A percentile compares a stretch with the other conserved stretches of the same genome.
Evolutionary conservation across 192 early-diverging fungal species (phyloP).

Genomic region (Powellomyces hirtus): DNA sequence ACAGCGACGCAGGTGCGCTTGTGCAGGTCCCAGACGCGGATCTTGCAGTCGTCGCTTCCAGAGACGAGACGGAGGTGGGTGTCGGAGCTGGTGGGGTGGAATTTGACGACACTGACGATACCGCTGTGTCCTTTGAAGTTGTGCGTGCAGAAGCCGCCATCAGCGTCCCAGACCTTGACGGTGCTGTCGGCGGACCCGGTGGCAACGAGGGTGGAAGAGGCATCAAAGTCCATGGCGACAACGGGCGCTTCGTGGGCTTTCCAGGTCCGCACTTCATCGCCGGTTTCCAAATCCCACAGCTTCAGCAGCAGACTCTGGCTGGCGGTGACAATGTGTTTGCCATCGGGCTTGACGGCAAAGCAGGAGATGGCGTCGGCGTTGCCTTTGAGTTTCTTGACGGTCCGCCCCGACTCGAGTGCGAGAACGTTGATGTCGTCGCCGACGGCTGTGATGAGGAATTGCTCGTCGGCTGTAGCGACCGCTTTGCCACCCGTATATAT

Average conservation of each 20-base stretch:
- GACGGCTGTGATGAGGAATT: slow-evolving; percentile 70
- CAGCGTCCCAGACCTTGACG: slow-evolving; percentile 95
- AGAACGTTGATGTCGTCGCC: slow-evolving; percentile 81
- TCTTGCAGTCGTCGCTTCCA: slow-evolving; percentile 88
- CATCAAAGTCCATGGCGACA: slow-evolving; percentile 87
- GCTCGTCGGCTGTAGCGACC: slow-evolving; percentile 63
- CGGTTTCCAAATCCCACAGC: slow-evolving; percentile 73
- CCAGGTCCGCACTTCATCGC: slow-evolving; percentile 59
- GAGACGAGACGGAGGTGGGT: slow-evolving; percentile 64
- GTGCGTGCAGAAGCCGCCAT: slow-evolving; percentile 89
- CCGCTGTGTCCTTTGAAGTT: slow-evolving; percentile 92
- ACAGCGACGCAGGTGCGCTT: slow-evolving; percentile 67
- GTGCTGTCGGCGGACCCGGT: slow-evolving; percentile 95
- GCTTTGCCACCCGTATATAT: slow-evolving; percentile 91
- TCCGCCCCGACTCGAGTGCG: slow-evolving; percentile 65
- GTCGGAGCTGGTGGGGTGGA: slow-evolving; percentile 57
- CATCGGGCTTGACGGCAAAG: slow-evolving; percentile 80
- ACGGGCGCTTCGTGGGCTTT: slow-evolving; percentile 93
- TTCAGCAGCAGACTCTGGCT: slow-evolving; percentile 75
- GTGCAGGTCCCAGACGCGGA: slow-evolving; percentile 88
- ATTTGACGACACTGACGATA: slow-evolving; percentile 80
- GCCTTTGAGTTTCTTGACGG: slow-evolving; percentile 13
- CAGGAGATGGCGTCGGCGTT: slow-evolving; percentile 87
- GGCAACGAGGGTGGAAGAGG: slow-evolving; percentile 86
- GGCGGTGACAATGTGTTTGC: slow-evolving; percentile 72